phyloP scores from a whole-genome alignment of 768 basidiomycete species.

The Erythrobasidium yunnanense region DNA sequence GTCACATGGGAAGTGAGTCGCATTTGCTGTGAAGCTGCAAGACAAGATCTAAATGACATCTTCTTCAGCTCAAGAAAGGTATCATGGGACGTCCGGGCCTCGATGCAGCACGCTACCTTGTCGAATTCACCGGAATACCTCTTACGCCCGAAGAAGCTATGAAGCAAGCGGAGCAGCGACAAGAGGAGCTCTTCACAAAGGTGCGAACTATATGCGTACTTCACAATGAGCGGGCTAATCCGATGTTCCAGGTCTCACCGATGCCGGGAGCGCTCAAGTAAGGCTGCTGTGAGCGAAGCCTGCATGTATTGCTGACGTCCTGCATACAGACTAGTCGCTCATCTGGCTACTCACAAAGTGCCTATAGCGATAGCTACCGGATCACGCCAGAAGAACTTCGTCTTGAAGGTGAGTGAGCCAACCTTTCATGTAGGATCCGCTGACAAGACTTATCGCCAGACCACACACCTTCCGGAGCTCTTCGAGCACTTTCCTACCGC shows the following conservation, averaged over 20 bases:
- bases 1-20: constrained; percentile 17
- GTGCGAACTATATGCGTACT: background rate
- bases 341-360: constrained; percentile 17
- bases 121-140: constrained; percentile 24
- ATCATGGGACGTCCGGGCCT: background rate
- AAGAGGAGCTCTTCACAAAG: constrained; percentile 29
- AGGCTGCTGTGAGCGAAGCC: background rate
- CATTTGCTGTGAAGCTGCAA: background rate
- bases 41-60: background rate
- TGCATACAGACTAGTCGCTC: constrained; percentile 15
- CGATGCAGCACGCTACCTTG: constrained; percentile 2
- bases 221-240: background rate
- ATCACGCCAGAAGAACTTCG: constrained; percentile 24
- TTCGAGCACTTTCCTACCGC: constrained; percentile 16
- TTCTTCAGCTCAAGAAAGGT: background rate
- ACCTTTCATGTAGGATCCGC: too few species aligned
- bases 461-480: constrained; percentile 19
- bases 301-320: background rate
- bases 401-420: constrained; percentile 8
- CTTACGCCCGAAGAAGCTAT: constrained; percentile 27
- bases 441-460: background rate
- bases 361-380: constrained; percentile 29
- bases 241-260: constrained; percentile 1
- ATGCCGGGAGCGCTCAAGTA: constrained; percentile 28
- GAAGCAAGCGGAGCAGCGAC: constrained; percentile 4